These are phyloP conservation scores for Entoloma clypeatum DNA, from an alignment of 1,284 basidiomycete genomes.

Conservation along the genomic window DNA sequence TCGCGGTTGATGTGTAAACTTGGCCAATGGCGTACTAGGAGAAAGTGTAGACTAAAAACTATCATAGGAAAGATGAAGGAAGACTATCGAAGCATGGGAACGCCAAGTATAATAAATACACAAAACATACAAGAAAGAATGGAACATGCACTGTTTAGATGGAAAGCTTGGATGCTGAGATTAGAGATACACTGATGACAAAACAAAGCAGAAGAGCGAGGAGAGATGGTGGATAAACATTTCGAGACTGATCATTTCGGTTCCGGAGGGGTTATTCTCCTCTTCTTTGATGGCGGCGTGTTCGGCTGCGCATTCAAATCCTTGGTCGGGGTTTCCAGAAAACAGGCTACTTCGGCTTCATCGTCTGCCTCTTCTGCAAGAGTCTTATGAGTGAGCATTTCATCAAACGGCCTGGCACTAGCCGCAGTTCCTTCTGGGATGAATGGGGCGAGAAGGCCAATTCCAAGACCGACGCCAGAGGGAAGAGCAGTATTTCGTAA, in stretches of 20 bases:
- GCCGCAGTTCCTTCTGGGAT: slow-evolving; percentile 28
- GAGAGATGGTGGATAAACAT: slow-evolving; percentile 21
- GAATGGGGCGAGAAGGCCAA: slow-evolving; percentile 56
- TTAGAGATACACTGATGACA: slow-evolving; percentile 19
- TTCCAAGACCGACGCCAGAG: slow-evolving; percentile 40
- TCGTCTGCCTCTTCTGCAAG: slow-evolving; percentile 22
- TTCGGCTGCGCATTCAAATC: slow-evolving; percentile 19
- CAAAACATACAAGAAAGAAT: slow-evolving; percentile 15
- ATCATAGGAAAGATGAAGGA: background rate
- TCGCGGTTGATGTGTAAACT: background rate
- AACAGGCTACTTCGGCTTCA: slow-evolving; percentile 30
- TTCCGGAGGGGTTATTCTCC: slow-evolving; percentile 29
- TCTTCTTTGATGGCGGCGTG: slow-evolving; percentile 46
- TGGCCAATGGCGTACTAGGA: slow-evolving; percentile 2
- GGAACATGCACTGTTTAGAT: slow-evolving; percentile 15
- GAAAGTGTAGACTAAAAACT: background rate
- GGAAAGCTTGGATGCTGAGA: slow-evolving; percentile 14
- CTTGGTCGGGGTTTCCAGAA: slow-evolving; percentile 21
- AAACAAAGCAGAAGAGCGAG: slow-evolving; percentile 25
- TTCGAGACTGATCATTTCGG: slow-evolving; percentile 20
- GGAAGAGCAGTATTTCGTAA: slow-evolving; percentile 41
- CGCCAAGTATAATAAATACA: too few relatives aligned
- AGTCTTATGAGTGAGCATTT: slow-evolving; percentile 18
- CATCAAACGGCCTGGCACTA: slow-evolving; percentile 29
- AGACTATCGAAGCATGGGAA: too few relatives aligned